A percentile compares a stretch with the other conserved stretches of the same genome.
Evolutionary conservation across 1,284 basidiomycete species (phyloP).

Genomic region (Ustilago crameri): DNA sequence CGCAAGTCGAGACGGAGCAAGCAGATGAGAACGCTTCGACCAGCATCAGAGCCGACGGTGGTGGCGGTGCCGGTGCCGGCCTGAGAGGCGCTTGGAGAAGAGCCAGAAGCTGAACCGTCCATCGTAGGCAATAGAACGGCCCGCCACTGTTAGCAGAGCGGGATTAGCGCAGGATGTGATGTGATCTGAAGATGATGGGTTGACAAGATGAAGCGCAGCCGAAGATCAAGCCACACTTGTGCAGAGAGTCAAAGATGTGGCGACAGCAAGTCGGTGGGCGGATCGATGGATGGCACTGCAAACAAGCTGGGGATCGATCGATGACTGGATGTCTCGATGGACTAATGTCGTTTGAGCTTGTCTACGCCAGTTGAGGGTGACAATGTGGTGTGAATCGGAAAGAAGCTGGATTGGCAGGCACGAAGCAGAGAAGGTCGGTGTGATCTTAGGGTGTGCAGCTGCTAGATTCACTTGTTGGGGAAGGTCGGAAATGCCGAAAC

Average conservation of each 20-base stretch:
- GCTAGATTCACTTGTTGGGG: too few species aligned
- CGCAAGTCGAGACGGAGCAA: conserved; percentile 60
- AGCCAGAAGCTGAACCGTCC: conserved; percentile 31
- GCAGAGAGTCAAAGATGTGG: neutral
- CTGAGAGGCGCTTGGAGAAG: conserved; percentile 31
- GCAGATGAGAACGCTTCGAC: conserved; percentile 55
- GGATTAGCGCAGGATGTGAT: neutral
- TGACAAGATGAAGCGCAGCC: neutral
- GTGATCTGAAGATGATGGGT: neutral
- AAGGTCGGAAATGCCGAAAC: too few species aligned
- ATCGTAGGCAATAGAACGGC: conserved; percentile 1
- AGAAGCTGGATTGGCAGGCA: too few species aligned
- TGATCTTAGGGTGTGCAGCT: too few species aligned
- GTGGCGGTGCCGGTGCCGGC: conserved; percentile 23
- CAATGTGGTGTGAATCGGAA: too few species aligned
- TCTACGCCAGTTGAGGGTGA: too few species aligned
- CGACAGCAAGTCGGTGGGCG: neutral
- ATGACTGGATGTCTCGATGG: neutral
- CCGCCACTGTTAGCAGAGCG: neutral
- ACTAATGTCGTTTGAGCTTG: neutral
- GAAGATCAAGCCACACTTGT: neutral
- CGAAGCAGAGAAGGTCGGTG: too few species aligned
- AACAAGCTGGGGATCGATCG: neutral
- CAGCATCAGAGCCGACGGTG: conserved; percentile 25
- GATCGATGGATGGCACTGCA: neutral